Evolutionary conservation across 148 eudicot species (phyloP), one percentile per base, ranked within the genome.

Genomic region (Chenopodium album): DNA sequence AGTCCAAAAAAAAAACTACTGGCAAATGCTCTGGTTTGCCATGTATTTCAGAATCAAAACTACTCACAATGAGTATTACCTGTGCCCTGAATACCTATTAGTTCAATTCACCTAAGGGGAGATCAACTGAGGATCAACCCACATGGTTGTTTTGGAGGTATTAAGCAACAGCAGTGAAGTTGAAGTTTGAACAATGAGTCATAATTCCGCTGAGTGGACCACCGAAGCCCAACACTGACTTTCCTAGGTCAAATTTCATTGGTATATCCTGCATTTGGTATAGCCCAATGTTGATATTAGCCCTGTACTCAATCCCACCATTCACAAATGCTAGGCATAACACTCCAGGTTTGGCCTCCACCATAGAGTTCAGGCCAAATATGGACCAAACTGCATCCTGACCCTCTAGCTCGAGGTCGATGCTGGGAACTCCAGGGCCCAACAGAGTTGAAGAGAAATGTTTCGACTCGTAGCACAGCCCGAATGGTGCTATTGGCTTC

Each of bases 301-400:
- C 87, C 68, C 86, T 84, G 7, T 89, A 84, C 28, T 81, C 69
- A 3, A 4, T 29, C 84, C 87, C 90, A 19, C 92, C 94, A 81
- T 92, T 88, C 32, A 89, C 88, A 79, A 92, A 87, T 31, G 90
- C 94, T 31, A 92, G 76, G 62, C 94, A 90, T 26, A 84, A 28
- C 69, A 88, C 88, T 0, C 87, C 91, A 0, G 88, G 86, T 48
- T 84, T 62, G 9, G 90, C 90, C 73, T 86, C 85, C 64, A 92
- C 89, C 87, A 92, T 52, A 3, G 89, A 85, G 67, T 90, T 90
- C 12, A 84, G 71, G 20, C 92, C 90, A 10, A 76, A 75, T 4
- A 92, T 78, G 4, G 87, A 85, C 94, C 94, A 92, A 5, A 80
- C 69, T n/a, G 47, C 82, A 8, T 78, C 76, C 3, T 60, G 9